Evolutionary conservation across 108 stramenopile genomes (phyloP).

Genomic region (Discostella stelligeroides): DNA sequence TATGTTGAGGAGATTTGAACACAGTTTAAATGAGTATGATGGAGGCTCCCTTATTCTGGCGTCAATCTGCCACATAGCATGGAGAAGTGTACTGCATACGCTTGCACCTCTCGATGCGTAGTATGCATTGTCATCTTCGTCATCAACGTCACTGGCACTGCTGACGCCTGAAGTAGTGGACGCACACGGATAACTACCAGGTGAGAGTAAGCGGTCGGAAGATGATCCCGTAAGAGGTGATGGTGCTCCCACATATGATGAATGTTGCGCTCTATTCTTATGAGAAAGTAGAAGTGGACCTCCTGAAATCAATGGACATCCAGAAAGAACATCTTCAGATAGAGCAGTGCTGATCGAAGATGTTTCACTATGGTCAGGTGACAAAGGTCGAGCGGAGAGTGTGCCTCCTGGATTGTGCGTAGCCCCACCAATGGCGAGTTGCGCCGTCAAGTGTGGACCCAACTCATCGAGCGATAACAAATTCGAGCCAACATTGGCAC

Average conservation of each 20-base stretch:
- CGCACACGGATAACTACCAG: constrained; percentile 65
- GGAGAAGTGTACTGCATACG: constrained; percentile 74
- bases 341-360: constrained; percentile 52
- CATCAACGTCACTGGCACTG: constrained; percentile 56
- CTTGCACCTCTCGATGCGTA: constrained; percentile 75
- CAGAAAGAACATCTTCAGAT: constrained; percentile 19
- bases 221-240: neutral
- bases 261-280: constrained; percentile 10
- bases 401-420: constrained; percentile 2
- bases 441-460: constrained; percentile 72
- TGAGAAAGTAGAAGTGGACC: constrained; percentile 13
- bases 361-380: constrained; percentile 48
- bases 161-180: constrained; percentile 61
- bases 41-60: constrained; percentile 74
- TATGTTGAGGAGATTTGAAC: constrained; percentile 14
- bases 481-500: constrained; percentile 22
- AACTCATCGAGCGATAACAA: constrained; percentile 47
- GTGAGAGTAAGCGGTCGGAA: constrained; percentile 6
- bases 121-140: constrained; percentile 76
- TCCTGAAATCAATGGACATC: constrained; percentile 17
- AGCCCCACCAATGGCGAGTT: constrained; percentile 65
- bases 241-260: constrained; percentile 2
- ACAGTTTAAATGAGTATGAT: constrained; percentile 56
- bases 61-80: constrained; percentile 87
- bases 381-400: constrained; percentile 19